Evolutionary conservation across 2,329 filamentous ascomycete genomes (phyloP), one percentile per base, ranked within the genome.

Genomic region (Cordyceps fumosorosea): DNA sequence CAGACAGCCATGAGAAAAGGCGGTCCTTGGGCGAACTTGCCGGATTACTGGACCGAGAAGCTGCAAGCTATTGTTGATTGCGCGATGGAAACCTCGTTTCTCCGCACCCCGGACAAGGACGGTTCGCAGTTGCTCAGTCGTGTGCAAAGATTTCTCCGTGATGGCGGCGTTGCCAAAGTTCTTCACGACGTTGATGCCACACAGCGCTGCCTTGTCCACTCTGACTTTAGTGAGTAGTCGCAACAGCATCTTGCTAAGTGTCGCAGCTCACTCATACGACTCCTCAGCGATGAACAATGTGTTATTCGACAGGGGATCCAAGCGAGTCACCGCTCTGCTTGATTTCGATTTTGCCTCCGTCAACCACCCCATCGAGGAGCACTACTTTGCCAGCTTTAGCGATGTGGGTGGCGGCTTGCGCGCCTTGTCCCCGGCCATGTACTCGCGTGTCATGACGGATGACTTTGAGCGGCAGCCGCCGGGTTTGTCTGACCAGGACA

Each of bases 331-430:
- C 0, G 67, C 64, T 1, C n/a, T 72, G 3, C 63, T 72, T 10
- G 70, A 73, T 52, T 72, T 71, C 32, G 71, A 72, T 56, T 72
- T 59, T 29, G 62, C 70, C 0, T 56, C 52, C 5, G 26, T 71
- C 18, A 63, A 63, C 0, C 67, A 72, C 24, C 71, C 69, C 0
- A 56, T 54, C 18, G 64, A 72, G 1, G 70, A 71, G 51, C 71
- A 69, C 58, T 56, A 55, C 24, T 62, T 71, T 34, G 60, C 62
- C 1, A 57, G 61, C n/a, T 56, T 63, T 18, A 44, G 26, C 16
- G 56, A 63, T 22, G 18, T 63, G 3, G 61, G 55, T 5, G 50
- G 61, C 24, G 48, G 61, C 7, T 14, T 62, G 14, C 37, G 20
- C 12, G 54, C 55, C 18, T 12, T 56, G 20, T 48, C 60, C 2